phyloP scores from a whole-genome alignment of 306 rosid species.

The Dryas drummondii region DNA sequence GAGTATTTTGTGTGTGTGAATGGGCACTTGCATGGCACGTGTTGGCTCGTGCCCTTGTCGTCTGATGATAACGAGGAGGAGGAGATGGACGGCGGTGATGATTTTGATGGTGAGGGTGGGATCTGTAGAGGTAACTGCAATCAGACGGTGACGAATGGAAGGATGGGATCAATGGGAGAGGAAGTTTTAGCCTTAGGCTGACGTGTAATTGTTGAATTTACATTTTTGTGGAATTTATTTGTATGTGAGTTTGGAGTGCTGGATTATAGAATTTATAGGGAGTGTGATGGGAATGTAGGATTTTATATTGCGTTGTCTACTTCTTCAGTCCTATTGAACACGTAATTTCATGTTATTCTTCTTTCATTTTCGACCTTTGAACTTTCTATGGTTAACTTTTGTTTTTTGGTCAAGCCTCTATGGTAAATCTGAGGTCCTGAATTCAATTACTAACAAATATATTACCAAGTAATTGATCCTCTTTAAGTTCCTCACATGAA shows the following conservation, averaged over 20 bases:
- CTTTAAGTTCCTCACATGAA: too few species aligned
- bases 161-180: constrained; percentile 23
- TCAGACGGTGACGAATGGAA: constrained; percentile 29
- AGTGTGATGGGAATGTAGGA: neutral
- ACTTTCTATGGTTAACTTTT: neutral
- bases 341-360: neutral
- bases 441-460: neutral
- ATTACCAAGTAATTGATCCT: too few species aligned
- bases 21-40: constrained; percentile 60
- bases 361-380: neutral
- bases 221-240: neutral
- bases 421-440: neutral
- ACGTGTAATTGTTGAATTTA: neutral
- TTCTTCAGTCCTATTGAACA: neutral
- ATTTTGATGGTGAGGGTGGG: neutral
- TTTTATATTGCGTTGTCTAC: neutral
- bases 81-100: neutral
- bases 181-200: constrained; percentile 1
- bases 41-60: constrained; percentile 58
- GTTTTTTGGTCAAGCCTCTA: neutral
- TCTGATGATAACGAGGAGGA: constrained; percentile 38
- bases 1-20: constrained; percentile 63
- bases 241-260: neutral
- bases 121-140: constrained; percentile 11
- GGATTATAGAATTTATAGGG: too few species aligned